phyloP scores from a whole-genome alignment of 345 rosid species.

The Euclidium syriacum region DNA sequence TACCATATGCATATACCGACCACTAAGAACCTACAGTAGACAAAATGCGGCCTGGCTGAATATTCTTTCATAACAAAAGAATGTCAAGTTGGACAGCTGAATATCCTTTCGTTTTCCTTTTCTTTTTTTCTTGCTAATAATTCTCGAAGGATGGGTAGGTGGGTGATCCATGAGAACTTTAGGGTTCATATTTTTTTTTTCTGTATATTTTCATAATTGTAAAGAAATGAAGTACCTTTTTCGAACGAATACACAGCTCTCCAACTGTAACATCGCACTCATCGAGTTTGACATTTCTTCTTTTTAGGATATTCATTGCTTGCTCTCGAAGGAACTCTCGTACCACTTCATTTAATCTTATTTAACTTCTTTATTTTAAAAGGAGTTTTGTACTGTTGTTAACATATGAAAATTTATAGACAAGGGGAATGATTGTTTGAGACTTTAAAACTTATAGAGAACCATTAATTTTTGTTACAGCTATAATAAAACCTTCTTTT shows the following conservation, averaged over 20 bases:
- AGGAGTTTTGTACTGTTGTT: neutral
- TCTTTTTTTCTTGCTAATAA: neutral
- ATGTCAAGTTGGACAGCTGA: conserved; percentile 23
- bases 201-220: neutral
- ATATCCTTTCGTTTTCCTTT: neutral
- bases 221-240: conserved; percentile 12
- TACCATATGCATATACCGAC: too few species aligned
- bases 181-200: neutral
- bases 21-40: too few species aligned
- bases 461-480: too few species aligned
- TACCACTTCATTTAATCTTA: conserved; percentile 4
- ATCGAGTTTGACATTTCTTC: conserved; percentile 25
- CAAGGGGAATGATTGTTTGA: too few species aligned
- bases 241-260: conserved; percentile 23
- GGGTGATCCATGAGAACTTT: conserved; percentile 12
- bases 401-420: too few species aligned
- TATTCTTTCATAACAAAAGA: neutral
- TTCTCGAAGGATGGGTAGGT: conserved; percentile 20
- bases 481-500: too few species aligned
- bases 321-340: conserved; percentile 25
- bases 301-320: conserved; percentile 36
- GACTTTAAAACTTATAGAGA: too few species aligned
- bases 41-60: too few species aligned
- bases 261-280: conserved; percentile 34
- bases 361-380: neutral